A percentile compares a stretch with the other conserved stretches of the same genome.
These are phyloP conservation scores for Hanseniaspora occidentalis DNA, from an alignment of 805 yeast species.

Conservation along the genomic window DNA sequence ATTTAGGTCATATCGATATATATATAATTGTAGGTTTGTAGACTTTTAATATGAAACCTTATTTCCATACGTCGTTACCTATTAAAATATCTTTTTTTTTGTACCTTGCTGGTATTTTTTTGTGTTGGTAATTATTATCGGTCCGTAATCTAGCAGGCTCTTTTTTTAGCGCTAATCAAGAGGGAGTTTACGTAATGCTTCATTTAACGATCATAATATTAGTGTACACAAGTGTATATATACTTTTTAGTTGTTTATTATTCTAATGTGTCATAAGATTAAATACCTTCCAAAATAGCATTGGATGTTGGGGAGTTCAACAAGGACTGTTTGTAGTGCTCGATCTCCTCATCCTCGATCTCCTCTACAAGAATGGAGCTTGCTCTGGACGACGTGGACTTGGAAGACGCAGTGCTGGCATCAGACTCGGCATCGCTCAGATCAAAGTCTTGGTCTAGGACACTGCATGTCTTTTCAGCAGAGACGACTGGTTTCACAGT, in stretches of 20 bases:
- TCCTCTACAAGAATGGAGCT: slow-evolving; percentile 19
- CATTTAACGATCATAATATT: too few species aligned
- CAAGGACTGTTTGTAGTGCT: slow-evolving; percentile 17
- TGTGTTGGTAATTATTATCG: too few species aligned
- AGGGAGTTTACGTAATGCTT: too few species aligned
- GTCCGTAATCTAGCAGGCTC: too few species aligned
- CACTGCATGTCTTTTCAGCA: slow-evolving; percentile 2
- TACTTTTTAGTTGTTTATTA: background rate
- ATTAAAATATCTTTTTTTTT: too few species aligned
- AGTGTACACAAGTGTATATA: background rate
- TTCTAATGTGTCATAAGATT: background rate
- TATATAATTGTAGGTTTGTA: too few species aligned
- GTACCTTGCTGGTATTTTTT: too few species aligned
- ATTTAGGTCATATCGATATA: too few species aligned
- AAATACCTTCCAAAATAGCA: slow-evolving; percentile 20
- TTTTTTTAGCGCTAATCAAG: too few species aligned
- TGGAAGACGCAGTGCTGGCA: background rate
- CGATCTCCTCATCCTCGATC: slow-evolving; percentile 23
- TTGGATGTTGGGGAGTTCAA: slow-evolving; percentile 15
- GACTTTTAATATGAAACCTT: too few species aligned
- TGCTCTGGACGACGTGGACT: slow-evolving; percentile 1
- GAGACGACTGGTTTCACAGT: background rate
- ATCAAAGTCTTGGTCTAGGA: slow-evolving; percentile 3
- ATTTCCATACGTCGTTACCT: too few species aligned
- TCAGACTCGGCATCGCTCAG: slow-evolving; percentile 1